Evolutionary conservation across 306 rosid genomes (phyloP).

Genomic region (Albizia julibrissin): DNA sequence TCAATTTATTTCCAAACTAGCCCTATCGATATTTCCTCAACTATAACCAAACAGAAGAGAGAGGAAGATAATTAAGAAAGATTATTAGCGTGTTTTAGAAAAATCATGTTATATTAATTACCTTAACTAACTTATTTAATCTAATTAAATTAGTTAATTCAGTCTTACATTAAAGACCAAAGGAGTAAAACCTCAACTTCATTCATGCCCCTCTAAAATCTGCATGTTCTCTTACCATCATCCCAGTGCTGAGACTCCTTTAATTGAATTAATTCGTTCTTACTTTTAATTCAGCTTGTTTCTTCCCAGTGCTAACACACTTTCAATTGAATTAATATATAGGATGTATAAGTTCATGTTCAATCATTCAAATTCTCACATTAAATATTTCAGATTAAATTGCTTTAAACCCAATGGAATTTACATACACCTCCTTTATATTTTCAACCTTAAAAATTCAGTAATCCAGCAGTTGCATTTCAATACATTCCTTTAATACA

Average conservation of each 20-base stretch:
- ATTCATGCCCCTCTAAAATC: slow-evolving; percentile 6
- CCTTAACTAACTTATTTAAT: too few relatives aligned
- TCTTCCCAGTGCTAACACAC: neutral
- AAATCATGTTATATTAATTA: too few relatives aligned
- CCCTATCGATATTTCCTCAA: too few relatives aligned
- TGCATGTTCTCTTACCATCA: neutral
- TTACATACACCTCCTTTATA: neutral
- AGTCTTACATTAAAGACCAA: too few relatives aligned
- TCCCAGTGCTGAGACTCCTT: neutral
- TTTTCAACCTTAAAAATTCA: neutral
- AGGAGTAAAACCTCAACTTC: neutral
- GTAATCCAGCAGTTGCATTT: neutral
- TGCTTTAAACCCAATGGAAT: neutral
- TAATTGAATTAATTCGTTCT: too few relatives aligned
- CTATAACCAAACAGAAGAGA: too few relatives aligned
- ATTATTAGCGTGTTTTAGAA: too few relatives aligned
- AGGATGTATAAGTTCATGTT: neutral
- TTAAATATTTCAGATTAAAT: neutral
- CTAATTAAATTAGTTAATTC: too few relatives aligned
- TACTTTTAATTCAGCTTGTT: neutral
- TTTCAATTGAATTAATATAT: neutral
- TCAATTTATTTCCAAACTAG: too few relatives aligned
- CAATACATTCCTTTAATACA: neutral
- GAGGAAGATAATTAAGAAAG: too few relatives aligned
- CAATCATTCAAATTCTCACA: neutral